Conservation (phyloP, 164 flowering plant species). For the Tinospora cordifolia region DNA sequence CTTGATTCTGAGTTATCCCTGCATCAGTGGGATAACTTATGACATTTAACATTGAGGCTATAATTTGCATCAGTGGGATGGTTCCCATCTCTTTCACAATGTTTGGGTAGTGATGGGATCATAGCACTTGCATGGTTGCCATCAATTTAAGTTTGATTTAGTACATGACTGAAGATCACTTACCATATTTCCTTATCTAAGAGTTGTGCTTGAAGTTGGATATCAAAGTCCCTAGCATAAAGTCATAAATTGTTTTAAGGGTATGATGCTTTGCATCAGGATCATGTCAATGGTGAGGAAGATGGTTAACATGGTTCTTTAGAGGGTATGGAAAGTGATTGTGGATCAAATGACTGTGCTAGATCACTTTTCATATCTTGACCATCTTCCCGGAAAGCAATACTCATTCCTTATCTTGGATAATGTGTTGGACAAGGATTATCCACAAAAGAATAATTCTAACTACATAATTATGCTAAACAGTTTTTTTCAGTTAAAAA, state of each 20-base stretch:
- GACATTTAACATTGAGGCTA: too few relatives aligned
- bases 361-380: background rate
- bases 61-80: too few relatives aligned
- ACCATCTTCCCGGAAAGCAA: background rate
- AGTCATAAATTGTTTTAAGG: background rate
- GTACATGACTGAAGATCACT: background rate
- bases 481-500: too few relatives aligned
- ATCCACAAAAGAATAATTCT: too few relatives aligned
- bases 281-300: background rate
- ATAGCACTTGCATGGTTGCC: background rate
- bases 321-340: background rate
- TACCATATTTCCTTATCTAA: background rate
- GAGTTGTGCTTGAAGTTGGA: background rate
- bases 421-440: too few relatives aligned
- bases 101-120: background rate
- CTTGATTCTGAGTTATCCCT: too few relatives aligned
- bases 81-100: background rate
- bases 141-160: background rate
- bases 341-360: too few relatives aligned
- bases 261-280: background rate
- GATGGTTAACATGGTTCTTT: background rate
- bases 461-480: too few relatives aligned
- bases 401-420: too few relatives aligned
- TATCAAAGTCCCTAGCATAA: too few relatives aligned
- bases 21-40: too few relatives aligned